phyloP scores from a whole-genome alignment of 805 yeast species.

The Dipodascus albidus region DNA sequence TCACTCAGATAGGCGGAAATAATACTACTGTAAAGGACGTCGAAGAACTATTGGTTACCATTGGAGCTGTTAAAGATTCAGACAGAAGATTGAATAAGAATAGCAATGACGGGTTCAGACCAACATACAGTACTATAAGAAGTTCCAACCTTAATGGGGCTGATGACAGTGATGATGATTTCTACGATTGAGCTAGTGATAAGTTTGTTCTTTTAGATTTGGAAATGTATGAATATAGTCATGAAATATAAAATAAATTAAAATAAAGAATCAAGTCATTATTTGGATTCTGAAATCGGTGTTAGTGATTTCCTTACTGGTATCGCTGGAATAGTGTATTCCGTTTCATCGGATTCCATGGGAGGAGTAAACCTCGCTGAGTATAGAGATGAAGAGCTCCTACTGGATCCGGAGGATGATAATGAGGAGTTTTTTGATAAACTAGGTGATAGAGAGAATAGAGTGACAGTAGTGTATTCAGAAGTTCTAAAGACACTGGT shows the following conservation, averaged over 20 bases:
- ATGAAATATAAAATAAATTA: not conserved
- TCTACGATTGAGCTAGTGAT: not conserved
- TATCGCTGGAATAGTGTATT: not conserved
- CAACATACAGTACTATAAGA: conserved; percentile 8
- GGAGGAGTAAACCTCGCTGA: not conserved
- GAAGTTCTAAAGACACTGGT: not conserved
- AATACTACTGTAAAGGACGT: conserved; percentile 58
- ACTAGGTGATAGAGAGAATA: not conserved
- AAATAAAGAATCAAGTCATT: not conserved
- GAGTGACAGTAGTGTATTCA: conserved; percentile 1
- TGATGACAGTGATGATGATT: conserved; percentile 7
- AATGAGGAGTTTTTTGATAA: conserved; percentile 1
- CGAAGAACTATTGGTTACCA: conserved; percentile 57
- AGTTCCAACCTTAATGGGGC: not conserved
- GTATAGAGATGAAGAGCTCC: not conserved
- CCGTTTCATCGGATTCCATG: not conserved
- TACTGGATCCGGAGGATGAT: not conserved
- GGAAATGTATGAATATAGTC: not conserved
- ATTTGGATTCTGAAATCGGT: not conserved
- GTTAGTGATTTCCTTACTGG: not conserved
- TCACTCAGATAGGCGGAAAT: conserved; percentile 76
- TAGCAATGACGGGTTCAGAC: conserved; percentile 29
- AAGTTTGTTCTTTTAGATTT: not conserved
- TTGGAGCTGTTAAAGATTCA: conserved; percentile 50
- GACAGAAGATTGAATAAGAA: conserved; percentile 55